Evolutionary conservation across 2,329 filamentous ascomycete genomes (phyloP), one percentile per base, ranked within the genome.

Genomic region (Aspergillus pseudoglaucus): DNA sequence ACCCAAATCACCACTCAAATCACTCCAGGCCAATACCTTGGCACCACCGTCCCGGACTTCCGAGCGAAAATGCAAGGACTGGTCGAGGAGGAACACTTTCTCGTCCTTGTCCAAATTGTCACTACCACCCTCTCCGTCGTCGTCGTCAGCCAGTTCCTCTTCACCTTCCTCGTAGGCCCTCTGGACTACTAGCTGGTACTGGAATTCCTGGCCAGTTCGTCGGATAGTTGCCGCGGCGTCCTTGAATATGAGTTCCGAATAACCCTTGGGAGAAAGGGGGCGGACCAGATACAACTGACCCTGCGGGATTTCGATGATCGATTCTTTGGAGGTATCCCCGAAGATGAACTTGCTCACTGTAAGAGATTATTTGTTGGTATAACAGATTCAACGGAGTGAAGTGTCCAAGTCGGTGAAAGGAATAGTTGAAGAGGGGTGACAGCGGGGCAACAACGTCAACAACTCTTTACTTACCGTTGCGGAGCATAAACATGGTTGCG

Each of bases 191-290:
- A 98, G 87, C 68, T 98, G 93, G 67, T 97, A 98, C 63, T 98
- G 90, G 63, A 88, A 96, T 46, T 97, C 90, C 67, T 95, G 90
- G 17, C 88, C 90, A 14, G 93, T 97, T 54, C 88, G 84, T 55
- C 94, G 86, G 63, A 98, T 94, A 54, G 86, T 89, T 46, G 91
- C 89, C 42, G 89, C 87, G 35, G 90, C 87, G 82, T 98, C 93
- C 70, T 93, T 95, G 79, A 96, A 98, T 71, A 98, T 95, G 65
- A 97, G 89, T 71, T 98, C 93, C 1, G 91, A 96, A 68, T 96
- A 97, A 56, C 93, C 93, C 70, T 98, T 98, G 48, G 91, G 90
- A 6, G 91, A 97, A 44, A 89, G 81, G 9, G 93, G 93, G 60
- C 93, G 88, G 60, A 98, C 93, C 58, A 98, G 85, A 70, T 96